Conservation (phyloP, 2,329 filamentous ascomycete genomes). For the Plectosphaerella sp. region DNA sequence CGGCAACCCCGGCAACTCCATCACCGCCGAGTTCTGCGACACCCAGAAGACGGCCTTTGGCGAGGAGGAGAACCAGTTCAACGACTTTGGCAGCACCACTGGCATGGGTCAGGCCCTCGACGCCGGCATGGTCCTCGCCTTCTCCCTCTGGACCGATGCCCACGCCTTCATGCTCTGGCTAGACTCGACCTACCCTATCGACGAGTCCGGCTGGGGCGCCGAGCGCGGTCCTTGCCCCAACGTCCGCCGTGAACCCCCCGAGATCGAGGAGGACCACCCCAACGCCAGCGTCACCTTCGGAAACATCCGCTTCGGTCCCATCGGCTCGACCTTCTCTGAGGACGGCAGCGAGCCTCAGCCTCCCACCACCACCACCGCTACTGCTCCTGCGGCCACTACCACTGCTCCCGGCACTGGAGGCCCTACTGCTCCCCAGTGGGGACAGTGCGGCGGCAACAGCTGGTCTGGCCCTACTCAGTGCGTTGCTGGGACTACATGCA, state of each 20-base stretch:
- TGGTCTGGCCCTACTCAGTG: constrained; percentile 19
- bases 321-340: constrained; percentile 45
- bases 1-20: constrained; percentile 35
- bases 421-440: constrained; percentile 8
- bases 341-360: neutral
- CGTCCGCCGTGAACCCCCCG: constrained; percentile 44
- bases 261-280: constrained; percentile 41
- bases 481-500: constrained; percentile 12
- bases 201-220: constrained; percentile 38
- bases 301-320: constrained; percentile 44
- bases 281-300: constrained; percentile 51
- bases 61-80: constrained; percentile 48
- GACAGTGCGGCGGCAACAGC: constrained; percentile 18
- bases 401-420: constrained; percentile 1
- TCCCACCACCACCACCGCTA: constrained; percentile 7
- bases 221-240: constrained; percentile 50
- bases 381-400: neutral
- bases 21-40: constrained; percentile 56
- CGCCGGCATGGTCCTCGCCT: constrained; percentile 41
- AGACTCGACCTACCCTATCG: constrained; percentile 59
- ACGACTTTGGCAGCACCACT: constrained; percentile 49
- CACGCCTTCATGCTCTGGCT: constrained; percentile 70
- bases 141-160: constrained; percentile 57
- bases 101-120: constrained; percentile 46
- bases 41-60: constrained; percentile 54